These are phyloP conservation scores for Sphaerostilbella broomeana DNA, from an alignment of 2,329 filamentous ascomycete genomes.

Conservation along the genomic window DNA sequence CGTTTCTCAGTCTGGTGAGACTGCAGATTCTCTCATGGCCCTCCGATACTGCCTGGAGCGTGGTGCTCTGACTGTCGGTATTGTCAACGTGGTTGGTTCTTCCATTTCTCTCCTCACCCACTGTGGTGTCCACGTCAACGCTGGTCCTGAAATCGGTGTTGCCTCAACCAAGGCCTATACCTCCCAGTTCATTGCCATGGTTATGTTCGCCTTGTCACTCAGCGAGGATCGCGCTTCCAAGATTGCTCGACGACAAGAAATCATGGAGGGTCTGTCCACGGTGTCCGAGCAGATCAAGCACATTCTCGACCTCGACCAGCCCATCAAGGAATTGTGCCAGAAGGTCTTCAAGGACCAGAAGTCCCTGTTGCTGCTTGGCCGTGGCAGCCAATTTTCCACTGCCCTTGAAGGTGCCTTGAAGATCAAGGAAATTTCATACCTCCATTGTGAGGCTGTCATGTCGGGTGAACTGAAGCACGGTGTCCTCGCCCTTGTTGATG, in stretches of 20 bases:
- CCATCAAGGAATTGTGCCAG: slow-evolving; percentile 89
- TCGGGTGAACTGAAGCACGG: slow-evolving; percentile 99
- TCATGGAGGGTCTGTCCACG: slow-evolving; percentile 85
- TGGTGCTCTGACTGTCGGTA: slow-evolving; percentile 91
- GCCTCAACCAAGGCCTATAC: slow-evolving; percentile 99
- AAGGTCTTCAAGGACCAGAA: slow-evolving; percentile 97
- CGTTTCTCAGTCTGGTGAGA: slow-evolving; percentile 97
- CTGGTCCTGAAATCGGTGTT: slow-evolving; percentile 96
- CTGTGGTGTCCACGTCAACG: slow-evolving; percentile 99
- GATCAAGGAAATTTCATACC: slow-evolving; percentile 99
- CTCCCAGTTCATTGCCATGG: slow-evolving; percentile 98
- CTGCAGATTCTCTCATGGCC: slow-evolving; percentile 93
- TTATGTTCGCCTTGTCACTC: slow-evolving; percentile 97
- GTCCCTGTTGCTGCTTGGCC: slow-evolving; percentile 84
- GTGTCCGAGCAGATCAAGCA: slow-evolving; percentile 88
- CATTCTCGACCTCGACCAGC: slow-evolving; percentile 82
- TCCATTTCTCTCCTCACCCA: slow-evolving; percentile 98
- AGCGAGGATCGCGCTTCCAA: slow-evolving; percentile 97
- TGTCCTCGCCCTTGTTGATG: slow-evolving; percentile 92
- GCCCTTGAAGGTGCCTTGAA: slow-evolving; percentile 96
- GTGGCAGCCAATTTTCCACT: slow-evolving; percentile 94
- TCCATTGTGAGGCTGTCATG: slow-evolving; percentile 99
- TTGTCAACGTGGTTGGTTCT: slow-evolving; percentile 97
- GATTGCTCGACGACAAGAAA: slow-evolving; percentile 83
- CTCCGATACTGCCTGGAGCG: slow-evolving; percentile 97